A percentile compares a stretch with the other conserved stretches of the same genome.
These are phyloP conservation scores for Phoma sp. DNA, from an alignment of 2,329 filamentous ascomycete genomes.

Conservation along the genomic window DNA sequence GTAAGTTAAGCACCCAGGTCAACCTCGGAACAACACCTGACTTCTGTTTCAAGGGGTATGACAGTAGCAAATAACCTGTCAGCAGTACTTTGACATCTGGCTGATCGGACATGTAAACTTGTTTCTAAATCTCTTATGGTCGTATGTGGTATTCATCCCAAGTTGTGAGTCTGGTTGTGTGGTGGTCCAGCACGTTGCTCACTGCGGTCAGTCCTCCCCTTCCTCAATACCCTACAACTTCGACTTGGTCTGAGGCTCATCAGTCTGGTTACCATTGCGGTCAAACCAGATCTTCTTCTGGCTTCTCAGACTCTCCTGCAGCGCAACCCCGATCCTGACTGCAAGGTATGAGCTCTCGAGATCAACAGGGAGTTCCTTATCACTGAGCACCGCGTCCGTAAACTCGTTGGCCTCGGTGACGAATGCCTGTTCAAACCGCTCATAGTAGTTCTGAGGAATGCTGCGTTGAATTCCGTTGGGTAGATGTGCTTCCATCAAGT, in stretches of 20 bases:
- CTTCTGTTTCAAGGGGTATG: no score
- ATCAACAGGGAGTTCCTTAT: constrained; percentile 62
- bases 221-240: constrained; percentile 49
- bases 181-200: no score
- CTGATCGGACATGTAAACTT: no score
- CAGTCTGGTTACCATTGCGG: constrained; percentile 57
- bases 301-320: constrained; percentile 52
- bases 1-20: no score
- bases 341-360: constrained; percentile 63
- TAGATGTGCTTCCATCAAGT: constrained; percentile 63
- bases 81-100: no score
- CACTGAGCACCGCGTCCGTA: constrained; percentile 63
- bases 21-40: no score
- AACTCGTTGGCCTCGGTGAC: constrained; percentile 70
- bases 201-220: no score
- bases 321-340: constrained; percentile 63
- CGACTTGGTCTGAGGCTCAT: constrained; percentile 36
- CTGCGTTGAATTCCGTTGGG: constrained; percentile 61
- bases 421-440: constrained; percentile 67
- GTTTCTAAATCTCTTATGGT: no score
- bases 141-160: no score
- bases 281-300: constrained; percentile 62
- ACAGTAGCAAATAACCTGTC: no score
- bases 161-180: no score
- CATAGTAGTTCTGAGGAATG: constrained; percentile 68